Evolutionary conservation across 1,284 basidiomycete species (phyloP).

Genomic region (Cryptococcus deneoformans): DNA sequence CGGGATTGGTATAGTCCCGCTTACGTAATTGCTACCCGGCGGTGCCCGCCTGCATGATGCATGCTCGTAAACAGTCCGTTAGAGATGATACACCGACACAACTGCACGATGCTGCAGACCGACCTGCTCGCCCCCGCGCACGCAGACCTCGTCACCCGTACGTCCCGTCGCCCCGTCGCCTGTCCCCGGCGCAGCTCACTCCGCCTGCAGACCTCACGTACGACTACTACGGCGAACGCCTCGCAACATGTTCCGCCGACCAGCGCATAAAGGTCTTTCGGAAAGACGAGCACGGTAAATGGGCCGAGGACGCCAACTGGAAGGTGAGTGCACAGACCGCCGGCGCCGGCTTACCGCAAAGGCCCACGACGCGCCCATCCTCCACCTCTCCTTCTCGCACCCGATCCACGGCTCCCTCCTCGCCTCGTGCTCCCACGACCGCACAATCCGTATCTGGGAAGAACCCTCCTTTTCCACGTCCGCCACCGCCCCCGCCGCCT

Average conservation of each 20-base stretch:
- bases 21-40: too few species aligned
- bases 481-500: neutral
- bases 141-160: conserved; percentile 49
- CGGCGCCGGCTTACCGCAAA: conserved; percentile 36
- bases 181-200: too few species aligned
- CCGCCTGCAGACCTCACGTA: conserved; percentile 77
- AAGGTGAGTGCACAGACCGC: conserved; percentile 58
- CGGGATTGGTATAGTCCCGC: too few species aligned
- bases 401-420: conserved; percentile 82
- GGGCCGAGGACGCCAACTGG: conserved; percentile 80
- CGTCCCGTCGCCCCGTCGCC: too few species aligned
- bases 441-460: conserved; percentile 88
- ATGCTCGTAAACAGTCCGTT: too few species aligned
- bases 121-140: conserved; percentile 46
- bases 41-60: too few species aligned
- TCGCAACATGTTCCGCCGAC: conserved; percentile 48
- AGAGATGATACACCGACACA: too few species aligned
- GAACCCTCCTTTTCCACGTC: conserved; percentile 46
- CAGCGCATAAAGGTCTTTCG: conserved; percentile 79
- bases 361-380: conserved; percentile 85
- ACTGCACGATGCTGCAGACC: conserved; percentile 45
- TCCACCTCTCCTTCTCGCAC: conserved; percentile 81
- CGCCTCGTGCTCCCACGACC: conserved; percentile 80
- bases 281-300: conserved; percentile 62
- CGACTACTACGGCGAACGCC: conserved; percentile 77